These are phyloP conservation scores for Nitzschia inconspicua DNA, from an alignment of 108 stramenopile species.

Conservation along the genomic window DNA sequence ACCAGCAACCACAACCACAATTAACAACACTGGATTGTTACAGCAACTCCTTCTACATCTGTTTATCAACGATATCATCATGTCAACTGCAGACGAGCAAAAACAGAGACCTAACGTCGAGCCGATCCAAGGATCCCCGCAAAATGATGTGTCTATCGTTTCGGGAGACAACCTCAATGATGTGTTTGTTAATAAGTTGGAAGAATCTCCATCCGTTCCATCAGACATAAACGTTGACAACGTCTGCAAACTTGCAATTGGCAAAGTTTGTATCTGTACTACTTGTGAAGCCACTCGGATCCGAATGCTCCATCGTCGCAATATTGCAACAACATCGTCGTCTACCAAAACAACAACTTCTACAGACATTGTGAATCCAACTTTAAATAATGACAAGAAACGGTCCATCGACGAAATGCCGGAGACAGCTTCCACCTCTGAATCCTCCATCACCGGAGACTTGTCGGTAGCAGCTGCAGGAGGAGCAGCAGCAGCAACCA, in stretches of 20 bases:
- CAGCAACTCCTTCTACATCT: no score
- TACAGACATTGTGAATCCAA: neutral
- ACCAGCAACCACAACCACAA: no score
- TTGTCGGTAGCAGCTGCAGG: neutral
- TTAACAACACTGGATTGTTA: no score
- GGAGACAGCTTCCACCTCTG: neutral
- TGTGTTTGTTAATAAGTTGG: no score
- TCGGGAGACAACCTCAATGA: no score
- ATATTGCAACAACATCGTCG: slow-evolving; percentile 5
- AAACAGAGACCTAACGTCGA: no score
- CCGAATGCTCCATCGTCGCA: slow-evolving; percentile 27
- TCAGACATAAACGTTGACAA: slow-evolving; percentile 15
- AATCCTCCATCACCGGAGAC: neutral
- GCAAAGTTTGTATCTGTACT: slow-evolving; percentile 42
- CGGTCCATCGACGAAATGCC: no score
- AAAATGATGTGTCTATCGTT: no score
- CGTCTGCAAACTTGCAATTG: slow-evolving; percentile 11
- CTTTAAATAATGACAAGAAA: no score
- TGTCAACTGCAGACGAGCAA: no score
- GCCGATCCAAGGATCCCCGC: no score
- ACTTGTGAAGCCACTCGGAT: slow-evolving; percentile 42
- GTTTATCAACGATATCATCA: no score
- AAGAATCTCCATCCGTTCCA: slow-evolving; percentile 19
- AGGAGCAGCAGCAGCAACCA: slow-evolving; percentile 4
- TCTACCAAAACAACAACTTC: slow-evolving; percentile 2